Conservation (phyloP, 331 rosid species). For the Arachis monticola region DNA sequence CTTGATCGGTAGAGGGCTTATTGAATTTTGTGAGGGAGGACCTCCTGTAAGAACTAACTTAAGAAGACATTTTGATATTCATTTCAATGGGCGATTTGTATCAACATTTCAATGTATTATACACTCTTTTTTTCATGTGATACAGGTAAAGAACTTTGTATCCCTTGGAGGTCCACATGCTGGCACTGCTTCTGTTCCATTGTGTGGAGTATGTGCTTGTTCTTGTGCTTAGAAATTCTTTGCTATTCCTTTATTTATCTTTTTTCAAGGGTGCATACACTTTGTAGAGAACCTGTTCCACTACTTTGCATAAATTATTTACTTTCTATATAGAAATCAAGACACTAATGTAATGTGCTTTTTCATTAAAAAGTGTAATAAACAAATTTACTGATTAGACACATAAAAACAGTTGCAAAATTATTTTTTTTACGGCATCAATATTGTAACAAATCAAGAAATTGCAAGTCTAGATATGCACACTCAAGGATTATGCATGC, state of each 20-base stretch:
- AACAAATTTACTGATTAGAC: neutral
- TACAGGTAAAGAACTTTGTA: conserved; percentile 75
- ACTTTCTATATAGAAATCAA: neutral
- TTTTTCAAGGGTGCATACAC: conserved; percentile 7
- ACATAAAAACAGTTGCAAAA: conserved; percentile 6
- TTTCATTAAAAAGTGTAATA: conserved; percentile 7
- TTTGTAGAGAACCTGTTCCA: conserved; percentile 21
- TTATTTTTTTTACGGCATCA: neutral
- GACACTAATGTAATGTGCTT: neutral
- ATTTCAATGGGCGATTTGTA: conserved; percentile 11
- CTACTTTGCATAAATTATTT: neutral
- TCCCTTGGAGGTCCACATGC: conserved; percentile 87
- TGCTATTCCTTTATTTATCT: conserved; percentile 6
- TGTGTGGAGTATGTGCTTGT: conserved; percentile 68
- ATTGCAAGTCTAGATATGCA: neutral
- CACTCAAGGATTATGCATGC: neutral
- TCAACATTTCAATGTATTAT: conserved; percentile 23
- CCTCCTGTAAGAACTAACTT: conserved; percentile 70
- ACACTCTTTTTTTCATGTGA: conserved; percentile 25
- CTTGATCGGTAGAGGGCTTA: conserved; percentile 74
- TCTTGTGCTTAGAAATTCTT: conserved; percentile 24
- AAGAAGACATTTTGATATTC: neutral
- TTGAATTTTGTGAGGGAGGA: conserved; percentile 78
- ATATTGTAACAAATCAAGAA: neutral
- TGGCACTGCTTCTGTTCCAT: conserved; percentile 80